phyloP scores from a whole-genome alignment of 2,329 filamentous ascomycete species.

The Boeremia lycopersici region DNA sequence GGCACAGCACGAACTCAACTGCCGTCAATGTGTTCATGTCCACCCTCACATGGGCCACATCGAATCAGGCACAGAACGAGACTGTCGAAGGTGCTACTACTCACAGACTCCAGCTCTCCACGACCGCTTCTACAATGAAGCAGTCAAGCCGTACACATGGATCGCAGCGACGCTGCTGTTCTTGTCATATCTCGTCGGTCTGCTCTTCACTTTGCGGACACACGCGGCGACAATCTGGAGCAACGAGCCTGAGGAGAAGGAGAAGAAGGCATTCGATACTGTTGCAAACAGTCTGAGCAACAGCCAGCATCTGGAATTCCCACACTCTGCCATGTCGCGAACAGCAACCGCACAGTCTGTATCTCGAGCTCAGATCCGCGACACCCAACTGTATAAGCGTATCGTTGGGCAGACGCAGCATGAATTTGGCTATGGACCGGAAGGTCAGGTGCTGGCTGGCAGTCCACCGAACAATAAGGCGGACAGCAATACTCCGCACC shows the following conservation, averaged over 20 bases:
- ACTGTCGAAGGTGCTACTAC: conserved; percentile 94
- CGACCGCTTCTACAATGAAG: conserved; percentile 87
- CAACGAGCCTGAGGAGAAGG: conserved; percentile 63
- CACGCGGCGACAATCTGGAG: conserved; percentile 98
- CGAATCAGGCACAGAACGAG: conserved; percentile 58
- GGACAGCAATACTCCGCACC: conserved; percentile 41
- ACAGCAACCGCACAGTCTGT: conserved; percentile 39
- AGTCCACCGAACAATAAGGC: conserved; percentile 28
- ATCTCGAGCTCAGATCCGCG: conserved; percentile 69
- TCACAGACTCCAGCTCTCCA: conserved; percentile 82
- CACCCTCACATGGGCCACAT: conserved; percentile 47
- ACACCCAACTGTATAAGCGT: conserved; percentile 88
- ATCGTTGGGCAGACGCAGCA: conserved; percentile 90
- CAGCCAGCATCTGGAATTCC: conserved; percentile 39
- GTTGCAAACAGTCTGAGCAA: conserved; percentile 41
- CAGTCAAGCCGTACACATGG: conserved; percentile 92
- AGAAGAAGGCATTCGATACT: conserved; percentile 54
- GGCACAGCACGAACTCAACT: conserved; percentile 83
- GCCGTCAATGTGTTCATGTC: conserved; percentile 64
- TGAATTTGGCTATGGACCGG: conserved; percentile 72
- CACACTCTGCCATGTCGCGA: conserved; percentile 37
- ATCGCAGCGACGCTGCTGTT: conserved; percentile 85
- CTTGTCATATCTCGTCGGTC: conserved; percentile 87
- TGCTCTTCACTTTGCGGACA: conserved; percentile 94
- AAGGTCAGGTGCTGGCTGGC: conserved; percentile 55